phyloP scores from a whole-genome alignment of 495 filamentous ascomycete species.

The Darksidea phi region DNA sequence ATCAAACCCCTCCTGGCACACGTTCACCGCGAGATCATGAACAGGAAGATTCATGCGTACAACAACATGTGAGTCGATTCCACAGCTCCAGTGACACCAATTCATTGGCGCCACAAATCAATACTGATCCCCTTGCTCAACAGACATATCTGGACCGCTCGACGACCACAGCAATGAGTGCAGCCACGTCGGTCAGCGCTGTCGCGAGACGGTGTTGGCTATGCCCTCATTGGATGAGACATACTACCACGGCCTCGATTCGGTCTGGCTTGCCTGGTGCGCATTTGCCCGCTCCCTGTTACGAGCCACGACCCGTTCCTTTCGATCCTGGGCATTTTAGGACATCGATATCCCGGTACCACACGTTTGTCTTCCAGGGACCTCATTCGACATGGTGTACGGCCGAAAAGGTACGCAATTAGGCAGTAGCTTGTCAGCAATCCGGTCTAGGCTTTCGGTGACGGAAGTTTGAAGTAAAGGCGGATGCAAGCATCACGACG shows the following conservation, averaged over 20 bases:
- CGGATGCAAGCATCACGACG: constrained; percentile 1
- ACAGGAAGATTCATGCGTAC: constrained; percentile 66
- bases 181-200: background rate
- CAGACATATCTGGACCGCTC: constrained; percentile 56
- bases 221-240: too few species aligned
- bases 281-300: background rate
- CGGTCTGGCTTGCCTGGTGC: background rate
- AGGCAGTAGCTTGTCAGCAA: too few species aligned
- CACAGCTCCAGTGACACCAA: constrained; percentile 27
- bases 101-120: constrained; percentile 30
- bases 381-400: background rate
- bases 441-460: background rate
- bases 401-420: background rate
- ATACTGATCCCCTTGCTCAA: constrained; percentile 34
- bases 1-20: constrained; percentile 61
- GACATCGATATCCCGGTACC: too few species aligned
- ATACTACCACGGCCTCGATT: background rate
- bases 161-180: constrained; percentile 41
- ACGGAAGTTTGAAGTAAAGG: background rate
- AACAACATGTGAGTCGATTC: constrained; percentile 66
- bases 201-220: background rate
- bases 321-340: background rate
- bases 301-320: background rate
- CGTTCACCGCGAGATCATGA: constrained; percentile 68
- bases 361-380: too few species aligned